Percentiles rank a stretch among this genome's conserved stretches.
phyloP scores from a whole-genome alignment of 257 asterid species.

The Nicotiana sylvestris region DNA sequence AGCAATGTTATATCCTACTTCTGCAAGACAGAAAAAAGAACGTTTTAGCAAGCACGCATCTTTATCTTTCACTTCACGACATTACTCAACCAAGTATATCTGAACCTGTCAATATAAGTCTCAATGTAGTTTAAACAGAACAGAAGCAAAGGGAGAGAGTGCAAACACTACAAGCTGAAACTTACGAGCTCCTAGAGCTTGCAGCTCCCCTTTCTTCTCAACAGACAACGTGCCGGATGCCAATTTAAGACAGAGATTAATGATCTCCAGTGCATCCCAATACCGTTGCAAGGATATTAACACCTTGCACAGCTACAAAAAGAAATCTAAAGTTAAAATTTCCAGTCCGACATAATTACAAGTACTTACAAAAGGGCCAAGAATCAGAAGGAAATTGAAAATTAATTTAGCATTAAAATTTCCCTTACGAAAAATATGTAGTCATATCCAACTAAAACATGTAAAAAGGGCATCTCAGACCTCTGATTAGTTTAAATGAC shows the following conservation, averaged over 20 bases:
- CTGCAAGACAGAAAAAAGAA: conserved; percentile 26
- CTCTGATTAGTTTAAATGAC: neutral
- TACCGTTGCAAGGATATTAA: conserved; percentile 60
- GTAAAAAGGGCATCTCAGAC: neutral
- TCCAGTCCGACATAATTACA: neutral
- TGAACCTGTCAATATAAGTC: neutral
- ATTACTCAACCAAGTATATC: conserved; percentile 1
- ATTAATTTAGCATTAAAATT: neutral
- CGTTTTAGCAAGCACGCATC: neutral
- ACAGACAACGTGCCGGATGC: conserved; percentile 44
- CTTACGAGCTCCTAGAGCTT: conserved; percentile 81
- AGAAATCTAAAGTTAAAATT: neutral
- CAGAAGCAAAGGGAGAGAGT: conserved; percentile 12
- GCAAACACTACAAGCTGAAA: conserved; percentile 10
- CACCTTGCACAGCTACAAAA: conserved; percentile 59
- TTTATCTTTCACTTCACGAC: neutral
- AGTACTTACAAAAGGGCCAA: neutral
- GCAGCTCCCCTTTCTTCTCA: conserved; percentile 61
- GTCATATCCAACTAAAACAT: neutral
- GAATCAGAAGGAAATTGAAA: neutral
- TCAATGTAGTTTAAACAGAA: neutral
- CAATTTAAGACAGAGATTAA: conserved; percentile 62
- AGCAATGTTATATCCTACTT: conserved; percentile 51
- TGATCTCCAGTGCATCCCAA: conserved; percentile 68
- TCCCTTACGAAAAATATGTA: neutral